phyloP scores from a whole-genome alignment of 2,329 filamentous ascomycete genomes.

The Fusarium sp. region DNA sequence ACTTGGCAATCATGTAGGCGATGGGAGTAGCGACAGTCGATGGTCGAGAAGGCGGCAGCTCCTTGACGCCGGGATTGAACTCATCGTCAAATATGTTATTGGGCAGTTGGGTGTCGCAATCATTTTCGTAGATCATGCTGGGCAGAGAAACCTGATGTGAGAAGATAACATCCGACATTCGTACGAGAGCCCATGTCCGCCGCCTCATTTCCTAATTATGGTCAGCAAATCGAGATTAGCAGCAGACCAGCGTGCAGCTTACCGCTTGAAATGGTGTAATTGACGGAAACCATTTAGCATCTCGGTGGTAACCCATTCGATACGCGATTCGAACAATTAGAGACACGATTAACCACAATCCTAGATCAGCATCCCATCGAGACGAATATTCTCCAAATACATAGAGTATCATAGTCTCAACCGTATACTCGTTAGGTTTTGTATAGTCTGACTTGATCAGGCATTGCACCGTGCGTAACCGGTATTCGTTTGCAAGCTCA shows the following conservation, averaged over 20 bases:
- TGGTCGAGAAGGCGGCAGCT: slow-evolving; percentile 72
- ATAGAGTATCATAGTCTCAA: slow-evolving; percentile 81
- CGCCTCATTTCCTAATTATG: slow-evolving; percentile 70
- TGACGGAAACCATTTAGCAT: slow-evolving; percentile 76
- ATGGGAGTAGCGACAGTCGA: slow-evolving; percentile 77
- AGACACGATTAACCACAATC: slow-evolving; percentile 67
- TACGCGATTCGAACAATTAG: slow-evolving; percentile 66
- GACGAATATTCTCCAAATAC: slow-evolving; percentile 78
- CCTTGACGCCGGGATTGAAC: slow-evolving; percentile 72
- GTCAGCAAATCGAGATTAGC: slow-evolving; percentile 5
- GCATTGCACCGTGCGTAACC: slow-evolving; percentile 78
- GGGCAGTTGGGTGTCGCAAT: slow-evolving; percentile 78
- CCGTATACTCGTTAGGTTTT: slow-evolving; percentile 74
- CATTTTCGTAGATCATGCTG: slow-evolving; percentile 75
- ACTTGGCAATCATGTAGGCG: slow-evolving; percentile 80
- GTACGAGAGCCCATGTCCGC: slow-evolving; percentile 73
- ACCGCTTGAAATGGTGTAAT: slow-evolving; percentile 77
- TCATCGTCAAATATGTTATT: slow-evolving; percentile 85
- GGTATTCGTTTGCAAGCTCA: slow-evolving; percentile 70
- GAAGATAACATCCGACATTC: slow-evolving; percentile 78
- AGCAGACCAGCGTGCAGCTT: slow-evolving; percentile 41
- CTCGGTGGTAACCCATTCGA: slow-evolving; percentile 80
- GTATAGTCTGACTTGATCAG: slow-evolving; percentile 80
- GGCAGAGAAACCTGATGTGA: slow-evolving; percentile 76
- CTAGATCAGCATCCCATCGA: slow-evolving; percentile 76